Base-by-base conservation (phyloP, 164 flowering plant species). In the Amborella trichopoda region DNA sequence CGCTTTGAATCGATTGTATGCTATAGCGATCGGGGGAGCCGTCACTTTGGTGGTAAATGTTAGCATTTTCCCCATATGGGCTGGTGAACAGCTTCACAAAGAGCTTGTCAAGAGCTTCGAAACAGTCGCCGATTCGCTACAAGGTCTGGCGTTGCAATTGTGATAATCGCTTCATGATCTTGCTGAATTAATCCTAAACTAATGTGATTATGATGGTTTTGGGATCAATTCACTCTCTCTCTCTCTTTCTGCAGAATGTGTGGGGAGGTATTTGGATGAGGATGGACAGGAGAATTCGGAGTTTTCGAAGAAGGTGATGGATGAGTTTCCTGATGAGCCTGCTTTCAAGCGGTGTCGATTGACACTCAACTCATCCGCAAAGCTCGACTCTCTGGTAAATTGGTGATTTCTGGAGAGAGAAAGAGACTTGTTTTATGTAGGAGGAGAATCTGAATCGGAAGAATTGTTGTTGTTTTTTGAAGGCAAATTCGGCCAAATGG, bases 401-500 rank as follows among this genome's bases (percentile, higher is more conserved):
- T n/a, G n/a, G 18, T 1, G 8, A 13, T 44, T 23, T 16, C n/a
- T n/a, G n/a, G 1, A 1, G 36, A 2, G 36, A 11, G n/a, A 32
- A 32, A 32, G n/a, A n/a, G n/a, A 10, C 36, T n/a, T 32, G 36
- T 11, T 32, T 32, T 32, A 32, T n/a, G 11, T 11, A 32, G 36
- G 36, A 10, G n/a, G n/a, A 32, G n/a, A 1, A n/a, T 11, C n/a
- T 30, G 34, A 30, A 30, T 6, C 34, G 11, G 11, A 30, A 30
- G 34, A 11, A 30, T 6, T 6, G 34, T 30, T 30, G 34, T 6
- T 6, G 34, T 30, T 6, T 30, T 30, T 30, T 30, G 34, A 30
- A 81, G 87, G 87, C 94, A 14, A 58, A 10, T 45, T 64, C 91
- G 0, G 96, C 96, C 18, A 83, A 81, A 67, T 87, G 96, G 96